Conservation (phyloP, 257 asterid species). For the Primulina tabacum region DNA sequence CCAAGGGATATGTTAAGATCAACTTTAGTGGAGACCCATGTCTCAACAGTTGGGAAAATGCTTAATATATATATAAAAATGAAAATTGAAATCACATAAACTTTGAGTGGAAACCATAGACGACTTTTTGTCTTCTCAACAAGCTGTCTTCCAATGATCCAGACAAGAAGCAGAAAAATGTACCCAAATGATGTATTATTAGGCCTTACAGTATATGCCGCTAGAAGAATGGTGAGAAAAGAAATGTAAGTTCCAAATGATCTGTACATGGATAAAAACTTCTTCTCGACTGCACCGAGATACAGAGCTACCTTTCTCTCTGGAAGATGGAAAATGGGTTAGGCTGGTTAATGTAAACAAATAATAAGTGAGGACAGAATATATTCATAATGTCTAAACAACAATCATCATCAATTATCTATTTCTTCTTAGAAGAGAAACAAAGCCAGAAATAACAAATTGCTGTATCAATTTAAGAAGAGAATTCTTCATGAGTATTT, state of each 20-base stretch:
- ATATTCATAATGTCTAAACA: conserved; percentile 3
- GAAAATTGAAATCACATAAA: conserved; percentile 68
- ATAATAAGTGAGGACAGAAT: neutral
- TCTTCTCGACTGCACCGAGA: conserved; percentile 84
- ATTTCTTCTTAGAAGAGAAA: neutral
- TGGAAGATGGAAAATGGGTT: conserved; percentile 41
- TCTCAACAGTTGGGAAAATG: conserved; percentile 77
- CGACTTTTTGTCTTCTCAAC: conserved; percentile 82
- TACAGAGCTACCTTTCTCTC: conserved; percentile 89
- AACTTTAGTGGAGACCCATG: conserved; percentile 70
- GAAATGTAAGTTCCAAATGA: conserved; percentile 94
- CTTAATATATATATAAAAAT: conserved; percentile 67
- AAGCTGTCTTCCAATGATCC: conserved; percentile 94
- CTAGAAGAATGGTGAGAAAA: conserved; percentile 79
- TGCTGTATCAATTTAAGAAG: neutral
- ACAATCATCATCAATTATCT: conserved; percentile 14
- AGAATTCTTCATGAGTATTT: neutral
- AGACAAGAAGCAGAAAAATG: conserved; percentile 85
- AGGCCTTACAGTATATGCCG: conserved; percentile 81
- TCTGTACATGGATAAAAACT: conserved; percentile 75
- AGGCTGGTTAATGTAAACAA: conserved; percentile 14
- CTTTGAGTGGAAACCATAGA: conserved; percentile 94
- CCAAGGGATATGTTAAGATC: conserved; percentile 68
- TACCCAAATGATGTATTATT: conserved; percentile 86
- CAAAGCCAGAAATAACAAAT: neutral